Conservation (phyloP, 1,284 basidiomycete species). For the Sporisorium iseilematis-ciliati region DNA sequence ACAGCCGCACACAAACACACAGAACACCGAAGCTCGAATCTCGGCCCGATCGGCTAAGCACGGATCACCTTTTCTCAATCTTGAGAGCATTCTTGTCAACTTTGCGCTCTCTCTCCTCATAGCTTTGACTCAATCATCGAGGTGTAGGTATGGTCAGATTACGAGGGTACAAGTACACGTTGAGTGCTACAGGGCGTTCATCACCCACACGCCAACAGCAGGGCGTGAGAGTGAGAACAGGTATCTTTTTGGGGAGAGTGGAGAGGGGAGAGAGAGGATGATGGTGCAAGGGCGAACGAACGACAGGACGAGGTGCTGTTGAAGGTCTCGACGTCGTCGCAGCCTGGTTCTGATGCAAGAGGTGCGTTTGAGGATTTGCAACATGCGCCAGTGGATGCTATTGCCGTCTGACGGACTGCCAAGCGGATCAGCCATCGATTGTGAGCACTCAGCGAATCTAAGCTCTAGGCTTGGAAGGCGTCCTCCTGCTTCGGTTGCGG, state of each 20-base stretch:
- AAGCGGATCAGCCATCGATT: neutral
- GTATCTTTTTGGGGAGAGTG: constrained; percentile 16
- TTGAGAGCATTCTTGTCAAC: no score
- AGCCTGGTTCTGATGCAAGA: constrained; percentile 12
- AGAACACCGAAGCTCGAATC: no score
- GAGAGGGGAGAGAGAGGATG: neutral
- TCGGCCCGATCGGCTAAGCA: no score
- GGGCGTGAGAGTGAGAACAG: constrained; percentile 14
- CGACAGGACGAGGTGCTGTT: constrained; percentile 38
- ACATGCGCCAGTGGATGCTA: neutral
- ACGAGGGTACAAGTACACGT: constrained; percentile 43
- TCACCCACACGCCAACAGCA: neutral
- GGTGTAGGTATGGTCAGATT: neutral
- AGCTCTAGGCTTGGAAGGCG: constrained; percentile 44
- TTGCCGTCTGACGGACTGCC: neutral
- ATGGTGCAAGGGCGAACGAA: constrained; percentile 1
- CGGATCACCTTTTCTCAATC: no score
- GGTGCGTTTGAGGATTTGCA: neutral
- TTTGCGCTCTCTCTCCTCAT: no score
- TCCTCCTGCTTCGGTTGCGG: constrained; percentile 42
- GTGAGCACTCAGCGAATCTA: neutral
- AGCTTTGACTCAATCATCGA: no score
- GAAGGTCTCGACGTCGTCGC: constrained; percentile 31
- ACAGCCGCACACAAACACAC: no score
- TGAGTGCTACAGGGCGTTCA: constrained; percentile 41